Conservation (phyloP, 495 filamentous ascomycete genomes). For the Penicillium simplicissimum region DNA sequence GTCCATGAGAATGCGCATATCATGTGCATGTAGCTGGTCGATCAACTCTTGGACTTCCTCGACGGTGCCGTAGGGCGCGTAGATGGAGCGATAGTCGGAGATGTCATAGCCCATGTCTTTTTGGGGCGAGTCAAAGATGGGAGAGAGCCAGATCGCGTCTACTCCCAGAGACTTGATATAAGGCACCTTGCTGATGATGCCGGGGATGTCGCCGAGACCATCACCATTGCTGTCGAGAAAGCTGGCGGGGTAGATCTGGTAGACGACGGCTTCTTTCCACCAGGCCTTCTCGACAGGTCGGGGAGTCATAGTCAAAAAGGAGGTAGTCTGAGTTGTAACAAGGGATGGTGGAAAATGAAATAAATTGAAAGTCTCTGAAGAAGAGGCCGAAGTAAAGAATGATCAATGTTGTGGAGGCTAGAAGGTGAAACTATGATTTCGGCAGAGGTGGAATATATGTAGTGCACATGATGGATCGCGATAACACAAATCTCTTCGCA, state of each 20-base stretch:
- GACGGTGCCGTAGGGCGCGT: conserved; percentile 54
- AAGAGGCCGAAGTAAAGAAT: not conserved
- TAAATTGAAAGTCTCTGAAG: not conserved
- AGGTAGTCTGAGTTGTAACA: not conserved
- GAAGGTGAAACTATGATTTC: not conserved
- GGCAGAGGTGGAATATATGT: not conserved
- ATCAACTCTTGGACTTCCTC: conserved; percentile 58
- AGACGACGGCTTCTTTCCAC: conserved; percentile 34
- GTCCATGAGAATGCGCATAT: conserved; percentile 61
- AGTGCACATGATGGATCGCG: not conserved
- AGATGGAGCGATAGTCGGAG: conserved; percentile 56
- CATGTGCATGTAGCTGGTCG: conserved; percentile 41
- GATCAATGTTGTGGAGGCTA: not conserved
- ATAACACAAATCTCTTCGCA: not conserved
- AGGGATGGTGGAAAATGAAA: too few species aligned
- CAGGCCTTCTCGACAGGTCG: conserved; percentile 13
- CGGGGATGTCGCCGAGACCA: conserved; percentile 64
- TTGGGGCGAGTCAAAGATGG: conserved; percentile 59
- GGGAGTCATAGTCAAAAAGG: not conserved
- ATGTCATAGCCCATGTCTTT: conserved; percentile 54
- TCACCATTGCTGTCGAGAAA: conserved; percentile 65
- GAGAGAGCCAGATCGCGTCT: conserved; percentile 65
- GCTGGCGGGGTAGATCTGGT: conserved; percentile 35
- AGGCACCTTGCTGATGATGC: conserved; percentile 60
- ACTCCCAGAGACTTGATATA: conserved; percentile 60